These are phyloP conservation scores for Emericellopsis terricola DNA, from an alignment of 495 filamentous ascomycete species.

Conservation along the genomic window DNA sequence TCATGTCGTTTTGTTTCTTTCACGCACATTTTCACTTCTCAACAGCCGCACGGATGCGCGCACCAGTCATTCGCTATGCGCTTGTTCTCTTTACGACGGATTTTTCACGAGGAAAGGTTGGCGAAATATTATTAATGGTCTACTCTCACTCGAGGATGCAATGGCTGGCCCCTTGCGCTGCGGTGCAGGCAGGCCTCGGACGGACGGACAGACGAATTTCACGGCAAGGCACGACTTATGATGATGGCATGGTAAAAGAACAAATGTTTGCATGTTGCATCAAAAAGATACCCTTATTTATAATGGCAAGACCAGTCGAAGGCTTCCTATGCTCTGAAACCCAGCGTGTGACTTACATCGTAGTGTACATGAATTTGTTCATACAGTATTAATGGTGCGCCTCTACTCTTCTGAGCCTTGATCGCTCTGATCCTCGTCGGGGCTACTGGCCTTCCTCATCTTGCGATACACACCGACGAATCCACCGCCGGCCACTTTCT, in stretches of 20 bases:
- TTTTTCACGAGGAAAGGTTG: background rate
- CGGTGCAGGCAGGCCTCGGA: background rate
- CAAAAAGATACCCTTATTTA: background rate
- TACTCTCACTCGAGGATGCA: background rate
- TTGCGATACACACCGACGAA: constrained; percentile 1
- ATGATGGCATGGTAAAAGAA: background rate
- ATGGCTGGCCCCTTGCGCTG: constrained; percentile 1
- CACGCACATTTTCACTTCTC: background rate
- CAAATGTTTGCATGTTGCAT: background rate
- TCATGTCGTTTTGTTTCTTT: background rate
- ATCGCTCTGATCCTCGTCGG: too few relatives aligned
- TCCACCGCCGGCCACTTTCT: constrained; percentile 1
- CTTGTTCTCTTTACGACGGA: background rate
- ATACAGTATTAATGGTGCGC: too few relatives aligned
- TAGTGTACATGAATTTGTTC: too few relatives aligned
- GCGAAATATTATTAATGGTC: background rate
- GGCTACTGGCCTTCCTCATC: too few relatives aligned
- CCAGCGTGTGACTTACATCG: too few relatives aligned
- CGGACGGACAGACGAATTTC: background rate
- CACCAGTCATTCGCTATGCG: background rate
- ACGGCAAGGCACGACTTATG: background rate
- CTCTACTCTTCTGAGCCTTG: too few relatives aligned
- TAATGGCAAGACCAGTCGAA: background rate
- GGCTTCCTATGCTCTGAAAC: background rate
- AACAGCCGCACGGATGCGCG: constrained; percentile 1